Percentiles rank a stretch among this genome's conserved stretches.
phyloP scores from a whole-genome alignment of 2,329 filamentous ascomycete species.

The Xylaria sp. region DNA sequence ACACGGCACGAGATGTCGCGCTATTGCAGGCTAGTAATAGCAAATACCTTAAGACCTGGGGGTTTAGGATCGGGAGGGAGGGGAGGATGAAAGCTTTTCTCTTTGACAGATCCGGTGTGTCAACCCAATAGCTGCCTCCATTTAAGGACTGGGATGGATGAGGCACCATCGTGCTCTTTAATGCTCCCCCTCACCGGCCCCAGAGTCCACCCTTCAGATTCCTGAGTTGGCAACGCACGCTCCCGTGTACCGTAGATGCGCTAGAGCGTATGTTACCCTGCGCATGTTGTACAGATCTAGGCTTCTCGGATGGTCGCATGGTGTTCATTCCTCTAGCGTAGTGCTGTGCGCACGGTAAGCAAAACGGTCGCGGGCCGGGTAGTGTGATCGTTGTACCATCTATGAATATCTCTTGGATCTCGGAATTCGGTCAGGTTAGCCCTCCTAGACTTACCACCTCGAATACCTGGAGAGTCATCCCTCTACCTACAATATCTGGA shows the following conservation, averaged over 20 bases:
- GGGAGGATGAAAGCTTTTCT: conserved; percentile 15
- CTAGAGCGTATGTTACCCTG: conserved; percentile 26
- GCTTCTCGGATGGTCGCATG: conserved; percentile 23
- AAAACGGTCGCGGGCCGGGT: conserved; percentile 23
- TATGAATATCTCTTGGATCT: conserved; percentile 24
- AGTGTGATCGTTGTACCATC: conserved; percentile 25
- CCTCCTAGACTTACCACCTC: conserved; percentile 16
- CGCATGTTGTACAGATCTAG: conserved; percentile 28
- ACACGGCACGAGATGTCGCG: conserved; percentile 28
- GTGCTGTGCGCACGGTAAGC: conserved; percentile 29
- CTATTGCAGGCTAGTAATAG: conserved; percentile 30
- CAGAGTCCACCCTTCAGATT: conserved; percentile 9
- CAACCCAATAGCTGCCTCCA: conserved; percentile 27
- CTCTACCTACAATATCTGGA: not conserved
- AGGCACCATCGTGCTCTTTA: conserved; percentile 26
- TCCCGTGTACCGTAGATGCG: not conserved
- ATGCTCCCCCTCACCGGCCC: conserved; percentile 26
- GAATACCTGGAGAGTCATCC: not conserved
- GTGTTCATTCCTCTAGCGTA: conserved; percentile 9
- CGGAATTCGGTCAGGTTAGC: conserved; percentile 21
- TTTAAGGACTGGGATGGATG: conserved; percentile 30
- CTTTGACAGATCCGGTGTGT: conserved; percentile 18
- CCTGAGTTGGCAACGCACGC: conserved; percentile 21
- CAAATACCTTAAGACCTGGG: conserved; percentile 29
- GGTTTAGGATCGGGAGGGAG: conserved; percentile 10